Percentiles rank a stretch among this genome's conserved stretches.
Evolutionary conservation across 768 basidiomycete species (phyloP).

Genomic region (Tremella mesenterica): DNA sequence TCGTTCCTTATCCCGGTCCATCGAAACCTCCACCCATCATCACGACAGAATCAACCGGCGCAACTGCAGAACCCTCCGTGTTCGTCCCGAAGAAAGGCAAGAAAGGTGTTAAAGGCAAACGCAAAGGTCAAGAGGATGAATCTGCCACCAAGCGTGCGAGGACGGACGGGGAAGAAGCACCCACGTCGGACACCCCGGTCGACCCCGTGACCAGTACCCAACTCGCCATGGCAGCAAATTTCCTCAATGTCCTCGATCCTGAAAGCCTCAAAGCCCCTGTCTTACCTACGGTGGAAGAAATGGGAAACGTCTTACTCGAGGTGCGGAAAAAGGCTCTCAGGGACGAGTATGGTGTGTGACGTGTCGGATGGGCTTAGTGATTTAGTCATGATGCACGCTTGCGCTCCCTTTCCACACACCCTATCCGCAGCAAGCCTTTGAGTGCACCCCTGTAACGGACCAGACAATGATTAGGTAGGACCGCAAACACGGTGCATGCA

Average conservation of each 20-base stretch:
- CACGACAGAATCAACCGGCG: constrained; percentile 1
- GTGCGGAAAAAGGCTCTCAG: constrained; percentile 72
- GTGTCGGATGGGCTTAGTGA: not conserved
- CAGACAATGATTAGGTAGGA: too few species aligned
- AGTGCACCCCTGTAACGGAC: too few species aligned
- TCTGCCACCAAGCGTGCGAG: constrained; percentile 42
- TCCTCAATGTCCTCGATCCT: constrained; percentile 63
- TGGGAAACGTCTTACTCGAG: constrained; percentile 66
- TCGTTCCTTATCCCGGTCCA: too few species aligned
- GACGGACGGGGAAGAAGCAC: constrained; percentile 10
- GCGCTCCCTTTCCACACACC: too few species aligned
- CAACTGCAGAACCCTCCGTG: not conserved
- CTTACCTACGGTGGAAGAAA: constrained; percentile 65
- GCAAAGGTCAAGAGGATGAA: constrained; percentile 47
- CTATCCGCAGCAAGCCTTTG: too few species aligned
- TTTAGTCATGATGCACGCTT: too few species aligned
- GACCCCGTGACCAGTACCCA: constrained; percentile 14
- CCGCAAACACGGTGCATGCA: too few species aligned
- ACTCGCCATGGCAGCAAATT: constrained; percentile 22
- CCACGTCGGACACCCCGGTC: constrained; percentile 46
- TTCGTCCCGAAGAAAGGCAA: not conserved
- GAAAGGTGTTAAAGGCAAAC: constrained; percentile 11
- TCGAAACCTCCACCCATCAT: not conserved
- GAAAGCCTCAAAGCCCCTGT: constrained; percentile 67
- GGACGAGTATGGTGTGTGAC: constrained; percentile 61